Evolutionary conservation across 495 filamentous ascomycete species (phyloP).

Genomic region (Aspergillus sclerotioniger): DNA sequence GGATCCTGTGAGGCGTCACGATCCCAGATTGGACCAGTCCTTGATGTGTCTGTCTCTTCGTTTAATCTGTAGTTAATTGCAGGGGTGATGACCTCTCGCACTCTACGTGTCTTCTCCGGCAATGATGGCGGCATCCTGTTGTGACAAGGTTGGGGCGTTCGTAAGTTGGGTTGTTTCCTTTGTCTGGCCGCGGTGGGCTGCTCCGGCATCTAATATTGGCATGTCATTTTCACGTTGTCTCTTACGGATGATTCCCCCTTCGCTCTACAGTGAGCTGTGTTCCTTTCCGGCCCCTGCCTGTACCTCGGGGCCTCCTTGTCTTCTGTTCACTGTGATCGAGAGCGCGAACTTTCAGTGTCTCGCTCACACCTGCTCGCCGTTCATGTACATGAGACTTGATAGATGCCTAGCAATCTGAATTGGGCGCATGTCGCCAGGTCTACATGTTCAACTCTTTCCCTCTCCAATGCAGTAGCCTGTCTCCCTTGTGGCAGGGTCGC

Average conservation of each 20-base stretch:
- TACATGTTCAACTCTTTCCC: background rate
- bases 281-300: slow-evolving; percentile 14
- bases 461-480: background rate
- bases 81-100: background rate
- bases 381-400: background rate
- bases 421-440: background rate
- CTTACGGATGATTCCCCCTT: slow-evolving; percentile 38
- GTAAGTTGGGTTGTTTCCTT: slow-evolving; percentile 6
- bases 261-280: slow-evolving; percentile 14
- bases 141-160: slow-evolving; percentile 9
- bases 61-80: slow-evolving; percentile 19
- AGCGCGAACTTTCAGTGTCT: slow-evolving; percentile 9
- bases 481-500: background rate
- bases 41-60: slow-evolving; percentile 13
- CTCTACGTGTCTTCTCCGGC: background rate
- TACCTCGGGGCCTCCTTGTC: slow-evolving; percentile 8
- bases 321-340: slow-evolving; percentile 8
- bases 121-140: slow-evolving; percentile 1
- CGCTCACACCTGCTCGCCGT: slow-evolving; percentile 1
- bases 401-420: background rate
- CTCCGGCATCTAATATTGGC: slow-evolving; percentile 2
- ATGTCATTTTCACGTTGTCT: slow-evolving; percentile 13
- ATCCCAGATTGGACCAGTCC: slow-evolving; percentile 7
- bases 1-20: slow-evolving; percentile 11
- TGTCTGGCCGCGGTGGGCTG: background rate